These are phyloP conservation scores for Neonectria faginata DNA, from an alignment of 2,329 filamentous ascomycete genomes.

Conservation along the genomic window DNA sequence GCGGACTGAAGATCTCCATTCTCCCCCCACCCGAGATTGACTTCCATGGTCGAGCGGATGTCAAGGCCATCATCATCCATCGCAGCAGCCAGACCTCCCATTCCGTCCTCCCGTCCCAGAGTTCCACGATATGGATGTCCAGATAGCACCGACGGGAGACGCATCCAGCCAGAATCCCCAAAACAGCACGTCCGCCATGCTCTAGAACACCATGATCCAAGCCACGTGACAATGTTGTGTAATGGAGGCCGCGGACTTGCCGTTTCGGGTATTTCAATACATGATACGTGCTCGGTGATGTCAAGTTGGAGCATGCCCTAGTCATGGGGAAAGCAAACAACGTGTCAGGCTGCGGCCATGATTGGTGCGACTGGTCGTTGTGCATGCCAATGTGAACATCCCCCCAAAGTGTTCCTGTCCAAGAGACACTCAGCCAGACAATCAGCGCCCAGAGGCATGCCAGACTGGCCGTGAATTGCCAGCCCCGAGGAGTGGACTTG, in stretches of 20 bases:
- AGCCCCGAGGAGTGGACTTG: no score
- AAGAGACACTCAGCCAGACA: neutral
- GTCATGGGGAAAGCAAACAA: conserved; percentile 17
- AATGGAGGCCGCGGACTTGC: conserved; percentile 18
- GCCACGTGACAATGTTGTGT: conserved; percentile 18
- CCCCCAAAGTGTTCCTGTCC: conserved; percentile 1
- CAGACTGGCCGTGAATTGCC: neutral
- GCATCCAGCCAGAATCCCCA: neutral
- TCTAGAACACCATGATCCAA: neutral
- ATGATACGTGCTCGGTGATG: conserved; percentile 24
- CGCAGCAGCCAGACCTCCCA: neutral
- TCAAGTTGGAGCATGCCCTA: conserved; percentile 22
- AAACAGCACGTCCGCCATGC: conserved; percentile 12
- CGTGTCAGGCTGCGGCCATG: conserved; percentile 5
- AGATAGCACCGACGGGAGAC: neutral
- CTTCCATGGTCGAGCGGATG: conserved; percentile 8
- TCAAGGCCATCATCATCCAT: neutral
- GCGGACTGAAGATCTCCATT: neutral
- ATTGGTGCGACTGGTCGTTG: conserved; percentile 26
- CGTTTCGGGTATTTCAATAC: conserved; percentile 20
- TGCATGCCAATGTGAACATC: conserved; percentile 2
- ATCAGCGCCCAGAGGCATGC: conserved; percentile 1
- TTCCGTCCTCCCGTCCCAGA: neutral
- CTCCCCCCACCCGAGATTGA: conserved; percentile 9
- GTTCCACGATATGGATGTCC: neutral